A percentile compares a stretch with the other conserved stretches of the same genome.
phyloP scores from a whole-genome alignment of 495 filamentous ascomycete genomes.

The Neurospora sp. region DNA sequence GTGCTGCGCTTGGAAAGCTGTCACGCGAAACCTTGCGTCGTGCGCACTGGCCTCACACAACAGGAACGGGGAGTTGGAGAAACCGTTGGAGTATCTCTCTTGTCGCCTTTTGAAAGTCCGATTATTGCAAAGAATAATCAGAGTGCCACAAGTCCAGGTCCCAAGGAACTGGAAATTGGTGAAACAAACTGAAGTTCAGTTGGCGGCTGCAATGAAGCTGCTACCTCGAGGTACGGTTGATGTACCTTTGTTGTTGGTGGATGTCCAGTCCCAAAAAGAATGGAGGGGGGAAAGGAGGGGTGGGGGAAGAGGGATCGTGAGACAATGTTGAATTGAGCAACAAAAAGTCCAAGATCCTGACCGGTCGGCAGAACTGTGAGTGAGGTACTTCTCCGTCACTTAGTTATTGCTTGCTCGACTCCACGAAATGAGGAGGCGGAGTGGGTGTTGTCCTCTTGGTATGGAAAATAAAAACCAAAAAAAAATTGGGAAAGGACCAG shows the following conservation, averaged over 20 bases:
- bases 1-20: slow-evolving; percentile 9
- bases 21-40: slow-evolving; percentile 7
- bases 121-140: not conserved
- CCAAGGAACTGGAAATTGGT: not conserved
- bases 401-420: not conserved
- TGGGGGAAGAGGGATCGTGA: not conserved
- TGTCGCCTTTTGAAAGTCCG: not conserved
- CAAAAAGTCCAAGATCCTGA: not conserved
- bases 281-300: not conserved
- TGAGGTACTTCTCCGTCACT: not conserved
- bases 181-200: not conserved
- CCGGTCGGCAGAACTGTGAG: not conserved
- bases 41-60: not conserved
- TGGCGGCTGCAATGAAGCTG: not conserved
- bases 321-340: not conserved
- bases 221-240: not conserved
- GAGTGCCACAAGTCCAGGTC: not conserved
- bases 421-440: not conserved
- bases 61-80: not conserved
- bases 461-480: not conserved
- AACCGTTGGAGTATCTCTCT: not conserved
- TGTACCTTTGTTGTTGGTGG: not conserved
- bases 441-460: not conserved
- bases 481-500: not conserved
- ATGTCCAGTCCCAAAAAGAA: not conserved